Conservation (phyloP, 768 basidiomycete genomes). For the Floccularia luteovirens region DNA sequence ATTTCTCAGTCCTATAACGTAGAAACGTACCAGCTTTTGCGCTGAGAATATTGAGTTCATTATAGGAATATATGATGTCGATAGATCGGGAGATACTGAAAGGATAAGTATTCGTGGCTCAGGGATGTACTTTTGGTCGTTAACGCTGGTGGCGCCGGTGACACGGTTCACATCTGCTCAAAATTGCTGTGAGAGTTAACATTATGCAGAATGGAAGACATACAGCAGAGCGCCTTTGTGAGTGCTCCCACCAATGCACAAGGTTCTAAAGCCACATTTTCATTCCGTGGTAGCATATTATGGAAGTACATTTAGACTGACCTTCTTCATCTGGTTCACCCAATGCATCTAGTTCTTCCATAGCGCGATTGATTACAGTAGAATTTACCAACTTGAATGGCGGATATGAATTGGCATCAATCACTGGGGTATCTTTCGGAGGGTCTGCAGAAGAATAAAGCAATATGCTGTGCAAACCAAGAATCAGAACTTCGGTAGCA, state of each 20-base stretch:
- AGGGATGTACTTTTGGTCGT: conserved; percentile 21
- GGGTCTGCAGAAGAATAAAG: conserved; percentile 66
- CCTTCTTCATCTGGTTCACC: conserved; percentile 44
- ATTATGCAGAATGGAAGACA: conserved; percentile 13
- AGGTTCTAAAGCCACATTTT: conserved; percentile 28
- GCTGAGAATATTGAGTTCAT: conserved; percentile 99
- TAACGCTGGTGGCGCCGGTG: conserved; percentile 18
- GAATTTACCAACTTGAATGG: conserved; percentile 77
- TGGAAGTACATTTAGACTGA: conserved; percentile 14
- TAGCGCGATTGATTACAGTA: conserved; percentile 53
- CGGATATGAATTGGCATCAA: conserved; percentile 77
- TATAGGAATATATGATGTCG: conserved; percentile 90
- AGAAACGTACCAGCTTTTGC: conserved; percentile 76
- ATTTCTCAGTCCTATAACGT: background rate
- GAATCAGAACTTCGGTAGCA: background rate
- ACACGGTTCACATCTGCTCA: conserved; percentile 32
- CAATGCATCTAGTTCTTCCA: conserved; percentile 50
- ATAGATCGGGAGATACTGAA: conserved; percentile 87
- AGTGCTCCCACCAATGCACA: conserved; percentile 81
- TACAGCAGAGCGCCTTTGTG: conserved; percentile 91
- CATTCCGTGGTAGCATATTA: conserved; percentile 8
- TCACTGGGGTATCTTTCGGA: conserved; percentile 24
- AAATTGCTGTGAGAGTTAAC: conserved; percentile 3
- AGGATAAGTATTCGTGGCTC: conserved; percentile 52
- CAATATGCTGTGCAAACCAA: conserved; percentile 44